phyloP scores from a whole-genome alignment of 495 filamentous ascomycete genomes.

The Penicillium odoratum region DNA sequence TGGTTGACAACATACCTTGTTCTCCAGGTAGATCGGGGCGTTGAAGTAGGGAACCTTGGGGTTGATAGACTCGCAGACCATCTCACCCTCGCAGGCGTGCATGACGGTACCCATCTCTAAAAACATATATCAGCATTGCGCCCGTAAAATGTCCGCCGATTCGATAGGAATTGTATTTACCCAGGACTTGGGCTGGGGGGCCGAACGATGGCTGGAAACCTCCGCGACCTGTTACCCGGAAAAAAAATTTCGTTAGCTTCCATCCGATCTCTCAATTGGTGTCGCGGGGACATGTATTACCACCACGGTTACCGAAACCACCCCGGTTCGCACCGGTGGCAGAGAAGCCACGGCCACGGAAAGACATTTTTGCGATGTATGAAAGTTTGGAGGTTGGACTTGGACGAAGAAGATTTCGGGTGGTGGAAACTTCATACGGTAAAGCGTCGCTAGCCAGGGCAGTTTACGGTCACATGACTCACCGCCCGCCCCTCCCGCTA shows the following conservation, averaged over 20 bases:
- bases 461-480: conserved; percentile 42
- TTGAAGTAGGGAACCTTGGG: conserved; percentile 98
- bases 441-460: conserved; percentile 51
- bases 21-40: conserved; percentile 96
- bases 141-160: background rate
- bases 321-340: conserved; percentile 52
- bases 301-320: conserved; percentile 48
- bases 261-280: conserved; percentile 6
- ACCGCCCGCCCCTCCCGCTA: conserved; percentile 38
- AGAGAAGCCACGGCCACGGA: conserved; percentile 48
- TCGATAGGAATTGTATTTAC: conserved; percentile 37
- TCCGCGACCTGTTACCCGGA: conserved; percentile 52
- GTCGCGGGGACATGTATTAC: conserved; percentile 26
- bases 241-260: conserved; percentile 47
- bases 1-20: conserved; percentile 64
- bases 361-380: conserved; percentile 48
- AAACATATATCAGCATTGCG: conserved; percentile 23
- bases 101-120: conserved; percentile 90
- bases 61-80: conserved; percentile 91
- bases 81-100: conserved; percentile 93
- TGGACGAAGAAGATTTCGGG: conserved; percentile 51
- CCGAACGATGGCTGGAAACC: conserved; percentile 64
- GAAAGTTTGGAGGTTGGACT: conserved; percentile 21
- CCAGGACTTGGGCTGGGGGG: conserved; percentile 65
- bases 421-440: conserved; percentile 51